Evolutionary conservation across 2,329 filamentous ascomycete genomes (phyloP).

Genomic region (Fusarium mexicanum): DNA sequence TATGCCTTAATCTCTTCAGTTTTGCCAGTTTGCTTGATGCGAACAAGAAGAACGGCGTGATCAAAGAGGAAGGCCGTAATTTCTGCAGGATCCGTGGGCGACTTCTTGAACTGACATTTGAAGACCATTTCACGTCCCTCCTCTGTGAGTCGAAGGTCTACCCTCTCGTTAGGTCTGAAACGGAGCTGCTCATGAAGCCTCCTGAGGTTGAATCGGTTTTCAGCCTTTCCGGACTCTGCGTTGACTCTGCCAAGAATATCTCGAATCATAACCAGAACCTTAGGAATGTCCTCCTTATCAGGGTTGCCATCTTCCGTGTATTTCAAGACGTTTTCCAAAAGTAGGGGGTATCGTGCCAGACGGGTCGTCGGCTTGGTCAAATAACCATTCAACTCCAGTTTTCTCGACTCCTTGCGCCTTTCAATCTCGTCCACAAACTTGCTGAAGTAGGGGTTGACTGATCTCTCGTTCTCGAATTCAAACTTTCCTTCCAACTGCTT

Average conservation of each 20-base stretch:
- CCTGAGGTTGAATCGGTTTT: slow-evolving; percentile 96
- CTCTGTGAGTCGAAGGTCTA: slow-evolving; percentile 94
- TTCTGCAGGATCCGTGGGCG: slow-evolving; percentile 85
- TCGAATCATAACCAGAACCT: slow-evolving; percentile 86
- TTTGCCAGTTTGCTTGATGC: slow-evolving; percentile 92
- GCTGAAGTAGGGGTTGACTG: slow-evolving; percentile 82
- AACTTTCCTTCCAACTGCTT: slow-evolving; percentile 97
- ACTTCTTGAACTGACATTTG: slow-evolving; percentile 94
- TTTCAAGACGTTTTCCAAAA: slow-evolving; percentile 92
- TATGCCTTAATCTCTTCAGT: slow-evolving; percentile 95
- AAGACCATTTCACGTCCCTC: slow-evolving; percentile 92
- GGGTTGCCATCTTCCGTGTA: slow-evolving; percentile 89
- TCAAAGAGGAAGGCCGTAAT: slow-evolving; percentile 97
- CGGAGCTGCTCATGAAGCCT: slow-evolving; percentile 91
- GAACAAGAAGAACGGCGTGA: slow-evolving; percentile 90
- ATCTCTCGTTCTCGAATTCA: slow-evolving; percentile 96
- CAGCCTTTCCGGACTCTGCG: slow-evolving; percentile 92
- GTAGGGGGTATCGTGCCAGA: slow-evolving; percentile 89
- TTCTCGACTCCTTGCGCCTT: slow-evolving; percentile 93
- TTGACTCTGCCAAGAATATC: slow-evolving; percentile 91
- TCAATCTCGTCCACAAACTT: slow-evolving; percentile 98
- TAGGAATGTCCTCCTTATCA: slow-evolving; percentile 91
- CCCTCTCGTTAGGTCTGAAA: slow-evolving; percentile 88
- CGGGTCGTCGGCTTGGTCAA: slow-evolving; percentile 97
- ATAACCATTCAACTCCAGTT: slow-evolving; percentile 96